Evolutionary conservation across 2,329 filamentous ascomycete genomes (phyloP).

Genomic region (Botryosphaeria dothidea): DNA sequence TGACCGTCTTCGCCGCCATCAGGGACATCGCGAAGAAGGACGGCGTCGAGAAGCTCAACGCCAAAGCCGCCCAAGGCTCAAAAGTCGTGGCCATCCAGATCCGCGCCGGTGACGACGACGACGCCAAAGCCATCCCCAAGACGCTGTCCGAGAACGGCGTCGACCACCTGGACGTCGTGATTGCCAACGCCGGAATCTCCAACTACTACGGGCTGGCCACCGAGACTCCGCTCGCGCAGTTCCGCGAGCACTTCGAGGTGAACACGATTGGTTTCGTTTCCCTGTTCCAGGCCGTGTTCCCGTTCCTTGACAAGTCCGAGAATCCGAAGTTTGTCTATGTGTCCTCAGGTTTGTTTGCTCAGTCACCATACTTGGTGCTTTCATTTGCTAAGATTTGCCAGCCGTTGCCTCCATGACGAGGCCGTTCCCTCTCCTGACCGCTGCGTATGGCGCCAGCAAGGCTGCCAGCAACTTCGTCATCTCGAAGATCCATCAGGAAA

Average conservation of each 20-base stretch:
- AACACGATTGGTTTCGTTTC: slow-evolving; percentile 45
- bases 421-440: background rate
- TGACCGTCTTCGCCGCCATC: background rate
- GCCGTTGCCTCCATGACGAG: background rate
- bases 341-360: background rate
- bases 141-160: background rate
- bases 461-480: slow-evolving; percentile 19
- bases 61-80: slow-evolving; percentile 4
- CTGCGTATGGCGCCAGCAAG: slow-evolving; percentile 22
- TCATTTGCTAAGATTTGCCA: background rate
- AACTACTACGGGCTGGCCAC: background rate
- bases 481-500: slow-evolving; percentile 18
- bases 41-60: background rate
- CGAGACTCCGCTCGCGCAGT: background rate
- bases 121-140: background rate
- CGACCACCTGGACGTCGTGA: background rate
- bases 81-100: slow-evolving; percentile 1
- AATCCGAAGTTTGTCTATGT: background rate
- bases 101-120: background rate
- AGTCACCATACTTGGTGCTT: background rate
- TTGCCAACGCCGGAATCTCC: slow-evolving; percentile 5
- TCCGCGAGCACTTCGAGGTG: slow-evolving; percentile 21
- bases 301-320: slow-evolving; percentile 31
- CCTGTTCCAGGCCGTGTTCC: slow-evolving; percentile 33
- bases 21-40: slow-evolving; percentile 4